A percentile compares a stretch with the other conserved stretches of the same genome.
Conservation (phyloP, 2,329 filamentous ascomycete genomes). For the Dendryphion nanum region DNA sequence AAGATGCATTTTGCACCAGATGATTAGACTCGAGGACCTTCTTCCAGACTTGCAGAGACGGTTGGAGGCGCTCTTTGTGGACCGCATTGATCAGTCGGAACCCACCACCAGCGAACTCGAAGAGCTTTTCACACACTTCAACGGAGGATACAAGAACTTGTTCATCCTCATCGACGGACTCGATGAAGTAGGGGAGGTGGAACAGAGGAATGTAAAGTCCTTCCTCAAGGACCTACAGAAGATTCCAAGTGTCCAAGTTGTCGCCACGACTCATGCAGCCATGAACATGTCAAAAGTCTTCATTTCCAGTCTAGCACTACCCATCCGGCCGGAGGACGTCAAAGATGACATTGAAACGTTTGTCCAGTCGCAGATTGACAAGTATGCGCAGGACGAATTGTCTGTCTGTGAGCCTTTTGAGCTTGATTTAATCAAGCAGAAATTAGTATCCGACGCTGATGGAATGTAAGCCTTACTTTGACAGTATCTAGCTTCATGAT, state of each 20-base stretch:
- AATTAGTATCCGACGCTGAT: too few relatives aligned
- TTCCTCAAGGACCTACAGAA: conserved; percentile 17
- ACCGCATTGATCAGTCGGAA: conserved; percentile 10
- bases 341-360: too few relatives aligned
- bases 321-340: too few relatives aligned
- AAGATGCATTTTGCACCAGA: too few relatives aligned
- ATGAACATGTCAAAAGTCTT: conserved; percentile 16
- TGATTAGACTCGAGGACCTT: too few relatives aligned
- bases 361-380: too few relatives aligned
- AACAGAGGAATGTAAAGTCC: conserved; percentile 13
- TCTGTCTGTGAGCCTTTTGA: too few relatives aligned
- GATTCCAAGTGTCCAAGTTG: conserved; percentile 11
- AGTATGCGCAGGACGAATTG: too few relatives aligned
- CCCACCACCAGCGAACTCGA: conserved; percentile 11
- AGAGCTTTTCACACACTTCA: conserved; percentile 10
- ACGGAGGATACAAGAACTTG: conserved; percentile 8
- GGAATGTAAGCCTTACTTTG: too few relatives aligned
- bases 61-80: conserved; percentile 14
- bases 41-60: conserved; percentile 7
- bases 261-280: conserved; percentile 13
- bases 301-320: too few relatives aligned
- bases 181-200: conserved; percentile 12
- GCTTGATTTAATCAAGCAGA: too few relatives aligned
- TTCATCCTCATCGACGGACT: conserved; percentile 20
- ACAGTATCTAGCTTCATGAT: too few relatives aligned